These are phyloP conservation scores for Albizia julibrissin DNA, from an alignment of 306 rosid genomes.

Conservation along the genomic window DNA sequence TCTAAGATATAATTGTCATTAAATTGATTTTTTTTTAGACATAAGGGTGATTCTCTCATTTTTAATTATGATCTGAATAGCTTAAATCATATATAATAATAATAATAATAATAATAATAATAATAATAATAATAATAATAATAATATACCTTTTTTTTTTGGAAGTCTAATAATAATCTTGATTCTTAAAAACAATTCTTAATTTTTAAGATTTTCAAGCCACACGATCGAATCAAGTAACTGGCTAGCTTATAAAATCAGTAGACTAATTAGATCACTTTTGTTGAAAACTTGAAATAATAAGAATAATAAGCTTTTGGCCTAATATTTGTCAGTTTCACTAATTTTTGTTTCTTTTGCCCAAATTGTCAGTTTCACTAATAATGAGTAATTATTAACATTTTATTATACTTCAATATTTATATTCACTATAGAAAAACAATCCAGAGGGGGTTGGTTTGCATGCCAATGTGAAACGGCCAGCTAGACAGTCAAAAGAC, in stretches of 20 bases:
- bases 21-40: too few species aligned
- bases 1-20: too few species aligned
- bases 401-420: neutral
- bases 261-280: neutral
- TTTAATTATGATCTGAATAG: too few species aligned
- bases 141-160: too few species aligned
- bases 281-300: neutral
- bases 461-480: neutral
- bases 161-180: too few species aligned
- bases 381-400: neutral
- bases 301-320: neutral
- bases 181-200: too few species aligned
- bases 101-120: too few species aligned
- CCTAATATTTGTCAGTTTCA: neutral
- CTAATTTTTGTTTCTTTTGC: neutral
- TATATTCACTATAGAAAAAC: neutral
- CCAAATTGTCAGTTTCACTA: neutral
- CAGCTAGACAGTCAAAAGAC: neutral
- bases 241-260: neutral
- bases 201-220: too few species aligned
- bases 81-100: too few species aligned
- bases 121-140: too few species aligned
- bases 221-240: constrained; percentile 1
- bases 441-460: neutral
- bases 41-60: too few species aligned